phyloP scores from a whole-genome alignment of 2,329 filamentous ascomycete genomes.

The Neurospora crassa region DNA sequence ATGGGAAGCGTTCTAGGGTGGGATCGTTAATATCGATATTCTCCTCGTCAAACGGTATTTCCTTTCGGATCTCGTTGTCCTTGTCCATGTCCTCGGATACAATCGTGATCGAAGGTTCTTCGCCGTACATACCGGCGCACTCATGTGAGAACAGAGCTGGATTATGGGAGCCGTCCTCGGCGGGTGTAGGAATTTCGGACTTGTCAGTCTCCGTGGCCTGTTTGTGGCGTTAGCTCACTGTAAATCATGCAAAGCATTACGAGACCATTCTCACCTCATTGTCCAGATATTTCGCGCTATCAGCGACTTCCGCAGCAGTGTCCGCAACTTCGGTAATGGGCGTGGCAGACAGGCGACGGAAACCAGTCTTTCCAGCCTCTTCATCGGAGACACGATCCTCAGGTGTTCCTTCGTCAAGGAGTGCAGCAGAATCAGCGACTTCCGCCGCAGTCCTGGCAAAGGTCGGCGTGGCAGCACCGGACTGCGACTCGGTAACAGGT shows the following conservation, averaged over 20 bases:
- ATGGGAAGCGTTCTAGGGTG: conserved; percentile 39
- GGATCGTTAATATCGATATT: conserved; percentile 35
- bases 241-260: not conserved
- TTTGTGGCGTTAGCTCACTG: conserved; percentile 1
- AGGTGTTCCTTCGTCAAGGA: conserved; percentile 21
- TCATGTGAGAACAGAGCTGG: conserved; percentile 40
- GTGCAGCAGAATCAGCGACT: conserved; percentile 25
- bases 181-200: conserved; percentile 5
- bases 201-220: conserved; percentile 5
- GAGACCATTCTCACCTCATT: conserved; percentile 10
- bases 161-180: conserved; percentile 12
- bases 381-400: conserved; percentile 24
- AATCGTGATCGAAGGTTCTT: conserved; percentile 18
- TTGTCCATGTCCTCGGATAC: conserved; percentile 18
- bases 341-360: conserved; percentile 26
- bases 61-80: conserved; percentile 17
- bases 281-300: conserved; percentile 25
- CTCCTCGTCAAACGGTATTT: conserved; percentile 10
- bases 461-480: conserved; percentile 20
- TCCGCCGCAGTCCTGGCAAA: conserved; percentile 23
- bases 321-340: conserved; percentile 32
- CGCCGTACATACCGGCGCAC: conserved; percentile 29
- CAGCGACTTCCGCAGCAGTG: conserved; percentile 31
- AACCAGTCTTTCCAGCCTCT: conserved; percentile 23
- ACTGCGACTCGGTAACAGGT: conserved; percentile 7